Conservation (phyloP, 1,139 yeast species). For the Geotrichum histeridarum region DNA sequence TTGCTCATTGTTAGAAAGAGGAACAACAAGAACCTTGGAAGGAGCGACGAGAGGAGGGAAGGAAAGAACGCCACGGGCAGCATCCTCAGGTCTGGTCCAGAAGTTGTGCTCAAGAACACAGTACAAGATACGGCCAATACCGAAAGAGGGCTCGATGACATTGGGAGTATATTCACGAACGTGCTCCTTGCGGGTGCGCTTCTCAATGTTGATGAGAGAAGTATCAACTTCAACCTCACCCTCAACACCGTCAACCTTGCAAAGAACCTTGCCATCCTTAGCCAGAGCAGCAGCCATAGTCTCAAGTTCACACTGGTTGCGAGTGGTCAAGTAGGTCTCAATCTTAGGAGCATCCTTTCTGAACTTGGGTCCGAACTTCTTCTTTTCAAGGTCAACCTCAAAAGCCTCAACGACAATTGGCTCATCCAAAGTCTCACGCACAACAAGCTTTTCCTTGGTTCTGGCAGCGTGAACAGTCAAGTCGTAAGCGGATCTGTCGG, state of each 20-base stretch:
- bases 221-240: constrained; percentile 65
- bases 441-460: constrained; percentile 91
- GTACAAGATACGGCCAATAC: constrained; percentile 96
- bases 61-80: constrained; percentile 85
- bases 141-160: constrained; percentile 98
- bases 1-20: constrained; percentile 79
- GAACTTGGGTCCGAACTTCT: constrained; percentile 95
- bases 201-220: constrained; percentile 67
- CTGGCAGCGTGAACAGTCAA: constrained; percentile 90
- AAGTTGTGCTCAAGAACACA: constrained; percentile 88
- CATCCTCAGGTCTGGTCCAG: constrained; percentile 92
- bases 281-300: constrained; percentile 64
- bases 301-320: constrained; percentile 85
- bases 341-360: constrained; percentile 94
- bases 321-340: constrained; percentile 67
- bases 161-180: constrained; percentile 94
- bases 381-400: constrained; percentile 84
- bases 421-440: constrained; percentile 79
- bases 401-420: constrained; percentile 78
- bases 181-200: constrained; percentile 78
- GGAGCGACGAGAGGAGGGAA: constrained; percentile 97
- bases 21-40: constrained; percentile 92
- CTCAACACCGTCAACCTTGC: constrained; percentile 57
- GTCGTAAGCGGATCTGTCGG: constrained; percentile 98
- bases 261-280: constrained; percentile 58